A percentile compares a stretch with the other conserved stretches of the same genome.
Evolutionary conservation across 2,329 filamentous ascomycete species (phyloP).

Genomic region (Colletotrichum sp.): DNA sequence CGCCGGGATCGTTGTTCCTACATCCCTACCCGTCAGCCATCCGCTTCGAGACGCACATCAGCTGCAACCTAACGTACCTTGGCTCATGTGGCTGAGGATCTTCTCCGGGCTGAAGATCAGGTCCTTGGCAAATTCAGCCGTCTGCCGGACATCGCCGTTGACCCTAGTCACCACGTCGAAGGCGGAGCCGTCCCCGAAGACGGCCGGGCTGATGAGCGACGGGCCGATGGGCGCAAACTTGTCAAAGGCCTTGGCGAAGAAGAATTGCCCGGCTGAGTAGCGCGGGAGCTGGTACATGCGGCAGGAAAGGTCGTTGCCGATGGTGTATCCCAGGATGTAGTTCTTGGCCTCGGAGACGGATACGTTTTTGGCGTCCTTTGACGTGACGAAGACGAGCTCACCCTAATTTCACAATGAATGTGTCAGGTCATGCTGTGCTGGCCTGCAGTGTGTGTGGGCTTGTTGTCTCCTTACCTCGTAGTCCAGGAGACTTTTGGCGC

Average conservation of each 20-base stretch:
- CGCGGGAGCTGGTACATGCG: slow-evolving; percentile 53
- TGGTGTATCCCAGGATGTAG: slow-evolving; percentile 62
- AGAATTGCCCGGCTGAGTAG: slow-evolving; percentile 26
- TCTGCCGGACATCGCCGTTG: background rate
- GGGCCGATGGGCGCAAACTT: background rate
- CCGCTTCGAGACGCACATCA: background rate
- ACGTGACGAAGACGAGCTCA: slow-evolving; percentile 18
- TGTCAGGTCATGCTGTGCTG: background rate
- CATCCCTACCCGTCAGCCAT: background rate
- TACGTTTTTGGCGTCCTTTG: slow-evolving; percentile 52
- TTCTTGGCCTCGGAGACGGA: slow-evolving; percentile 49
- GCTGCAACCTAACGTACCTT: background rate
- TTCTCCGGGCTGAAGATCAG: background rate
- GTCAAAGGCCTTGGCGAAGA: background rate
- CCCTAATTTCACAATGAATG: background rate
- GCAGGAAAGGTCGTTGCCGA: slow-evolving; percentile 58
- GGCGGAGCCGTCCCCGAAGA: background rate
- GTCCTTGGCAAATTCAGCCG: background rate
- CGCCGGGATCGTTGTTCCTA: background rate
- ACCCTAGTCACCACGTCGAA: background rate
- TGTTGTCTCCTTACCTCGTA: background rate
- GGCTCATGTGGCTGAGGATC: background rate
- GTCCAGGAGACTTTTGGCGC: background rate
- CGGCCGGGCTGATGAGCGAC: background rate
- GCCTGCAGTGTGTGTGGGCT: background rate